Evolutionary conservation across 2,329 filamentous ascomycete species (phyloP).

Genomic region (Colletotrichum tropicicola): DNA sequence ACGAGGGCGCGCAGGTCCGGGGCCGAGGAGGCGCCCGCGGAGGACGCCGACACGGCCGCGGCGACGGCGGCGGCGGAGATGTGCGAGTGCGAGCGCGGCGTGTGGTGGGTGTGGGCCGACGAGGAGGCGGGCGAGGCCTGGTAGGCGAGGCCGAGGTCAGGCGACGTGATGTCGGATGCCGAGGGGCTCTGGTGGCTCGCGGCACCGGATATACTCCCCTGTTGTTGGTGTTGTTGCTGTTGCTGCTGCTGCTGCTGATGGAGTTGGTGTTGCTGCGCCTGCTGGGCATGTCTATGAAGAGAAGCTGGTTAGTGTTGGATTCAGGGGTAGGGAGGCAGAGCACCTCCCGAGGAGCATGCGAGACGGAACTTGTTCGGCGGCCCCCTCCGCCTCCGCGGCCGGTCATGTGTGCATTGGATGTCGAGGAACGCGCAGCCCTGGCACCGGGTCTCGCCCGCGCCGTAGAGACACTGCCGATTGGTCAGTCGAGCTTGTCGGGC

Average conservation of each 20-base stretch:
- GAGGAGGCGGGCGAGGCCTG: constrained; percentile 7
- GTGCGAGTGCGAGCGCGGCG: neutral
- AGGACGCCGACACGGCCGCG: too few relatives aligned
- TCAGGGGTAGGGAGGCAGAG: neutral
- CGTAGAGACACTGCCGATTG: constrained; percentile 31
- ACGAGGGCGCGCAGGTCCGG: constrained; percentile 22
- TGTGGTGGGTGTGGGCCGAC: neutral
- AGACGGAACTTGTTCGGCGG: constrained; percentile 36
- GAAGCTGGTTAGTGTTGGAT: neutral
- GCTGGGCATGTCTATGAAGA: constrained; percentile 2
- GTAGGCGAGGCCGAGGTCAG: constrained; percentile 12
- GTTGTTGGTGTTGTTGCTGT: neutral
- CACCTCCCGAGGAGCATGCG: neutral
- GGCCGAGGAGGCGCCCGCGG: neutral
- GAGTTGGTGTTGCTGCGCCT: neutral
- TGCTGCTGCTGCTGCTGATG: neutral
- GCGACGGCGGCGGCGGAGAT: neutral
- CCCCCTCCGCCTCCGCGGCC: constrained; percentile 37
- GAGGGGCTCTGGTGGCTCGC: neutral
- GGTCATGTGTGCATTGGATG: constrained; percentile 38
- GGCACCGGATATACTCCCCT: neutral
- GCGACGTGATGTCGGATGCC: constrained; percentile 14
- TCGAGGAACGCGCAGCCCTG: constrained; percentile 35
- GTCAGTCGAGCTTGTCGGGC: neutral
- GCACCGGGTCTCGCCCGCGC: constrained; percentile 26